A percentile compares a stretch with the other conserved stretches of the same genome.
These are phyloP conservation scores for Bryopsis sp. DNA, from an alignment of 139 green algal genomes.

Conservation along the genomic window DNA sequence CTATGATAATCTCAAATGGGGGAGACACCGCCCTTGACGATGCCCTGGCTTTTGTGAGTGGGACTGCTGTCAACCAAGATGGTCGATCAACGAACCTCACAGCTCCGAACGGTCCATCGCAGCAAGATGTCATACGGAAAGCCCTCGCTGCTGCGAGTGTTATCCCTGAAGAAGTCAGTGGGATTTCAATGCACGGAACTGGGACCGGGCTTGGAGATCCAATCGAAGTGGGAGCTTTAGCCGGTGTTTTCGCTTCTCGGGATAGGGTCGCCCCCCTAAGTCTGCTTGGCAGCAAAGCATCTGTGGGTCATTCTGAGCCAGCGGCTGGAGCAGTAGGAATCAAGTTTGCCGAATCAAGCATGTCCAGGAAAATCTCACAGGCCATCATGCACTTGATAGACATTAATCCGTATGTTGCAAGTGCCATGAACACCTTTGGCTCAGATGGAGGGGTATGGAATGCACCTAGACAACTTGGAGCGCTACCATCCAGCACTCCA, in stretches of 20 bases:
- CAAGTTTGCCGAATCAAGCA: conserved; percentile 27
- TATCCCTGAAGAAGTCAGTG: not conserved
- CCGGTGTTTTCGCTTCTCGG: conserved; percentile 19
- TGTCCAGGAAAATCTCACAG: conserved; percentile 1
- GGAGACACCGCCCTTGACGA: conserved; percentile 25
- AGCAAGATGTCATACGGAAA: conserved; percentile 59
- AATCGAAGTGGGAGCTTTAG: conserved; percentile 70
- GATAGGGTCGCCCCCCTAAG: conserved; percentile 25
- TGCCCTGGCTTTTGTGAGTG: conserved; percentile 23
- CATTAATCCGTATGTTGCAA: conserved; percentile 53
- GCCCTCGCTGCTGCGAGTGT: conserved; percentile 38
- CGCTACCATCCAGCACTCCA: not conserved
- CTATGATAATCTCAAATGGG: too few relatives aligned
- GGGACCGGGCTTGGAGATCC: conserved; percentile 76
- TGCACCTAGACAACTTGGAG: not conserved
- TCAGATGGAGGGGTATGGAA: not conserved
- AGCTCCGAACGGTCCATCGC: conserved; percentile 73
- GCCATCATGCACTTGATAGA: conserved; percentile 51
- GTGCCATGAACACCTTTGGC: conserved; percentile 3
- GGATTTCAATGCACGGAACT: conserved; percentile 57
- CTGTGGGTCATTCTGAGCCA: conserved; percentile 75
- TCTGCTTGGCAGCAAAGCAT: conserved; percentile 61
- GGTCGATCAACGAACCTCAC: conserved; percentile 74
- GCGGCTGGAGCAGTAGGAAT: conserved; percentile 63
- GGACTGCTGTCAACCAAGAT: conserved; percentile 64